Evolutionary conservation across 108 stramenopile genomes (phyloP).

Genomic region (Discostella stelligeroides): DNA sequence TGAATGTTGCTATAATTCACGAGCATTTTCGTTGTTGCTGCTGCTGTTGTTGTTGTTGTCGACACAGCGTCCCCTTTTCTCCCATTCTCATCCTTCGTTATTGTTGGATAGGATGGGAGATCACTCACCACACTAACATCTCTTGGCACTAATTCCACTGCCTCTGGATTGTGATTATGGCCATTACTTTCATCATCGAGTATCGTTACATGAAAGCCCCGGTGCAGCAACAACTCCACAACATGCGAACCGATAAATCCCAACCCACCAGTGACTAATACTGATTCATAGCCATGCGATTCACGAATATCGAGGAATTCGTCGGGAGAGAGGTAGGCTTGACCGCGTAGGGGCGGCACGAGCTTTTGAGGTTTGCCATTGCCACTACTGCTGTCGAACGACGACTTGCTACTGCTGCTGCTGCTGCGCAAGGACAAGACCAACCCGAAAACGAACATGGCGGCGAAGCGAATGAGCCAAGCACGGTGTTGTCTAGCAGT

Average conservation of each 20-base stretch:
- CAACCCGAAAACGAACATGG: too few species aligned
- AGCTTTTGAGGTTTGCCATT: too few species aligned
- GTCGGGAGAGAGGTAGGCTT: constrained; percentile 29
- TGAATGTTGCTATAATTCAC: too few species aligned
- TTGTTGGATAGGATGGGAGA: constrained; percentile 28
- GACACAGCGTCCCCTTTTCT: constrained; percentile 41
- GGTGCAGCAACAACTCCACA: constrained; percentile 56
- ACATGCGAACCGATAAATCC: constrained; percentile 87
- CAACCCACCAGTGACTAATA: constrained; percentile 83
- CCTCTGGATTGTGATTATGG: constrained; percentile 47
- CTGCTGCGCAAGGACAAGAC: too few species aligned
- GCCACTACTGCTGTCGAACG: too few species aligned
- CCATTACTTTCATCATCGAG: constrained; percentile 72
- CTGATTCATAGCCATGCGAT: constrained; percentile 38
- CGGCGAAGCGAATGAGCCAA: too few species aligned
- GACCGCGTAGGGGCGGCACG: constrained; percentile 31
- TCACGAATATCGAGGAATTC: constrained; percentile 37
- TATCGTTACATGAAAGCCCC: constrained; percentile 81
- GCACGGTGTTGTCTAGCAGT: too few species aligned
- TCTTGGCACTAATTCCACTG: constrained; percentile 39
- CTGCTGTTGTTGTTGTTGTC: too few species aligned
- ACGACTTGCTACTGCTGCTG: too few species aligned
- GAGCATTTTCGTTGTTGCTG: too few species aligned
- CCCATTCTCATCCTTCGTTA: too few species aligned
- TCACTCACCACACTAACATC: constrained; percentile 50